Percentiles rank a stretch among this genome's conserved stretches.
phyloP scores from a whole-genome alignment of 495 filamentous ascomycete species.

The Penicillium pancosmium region DNA sequence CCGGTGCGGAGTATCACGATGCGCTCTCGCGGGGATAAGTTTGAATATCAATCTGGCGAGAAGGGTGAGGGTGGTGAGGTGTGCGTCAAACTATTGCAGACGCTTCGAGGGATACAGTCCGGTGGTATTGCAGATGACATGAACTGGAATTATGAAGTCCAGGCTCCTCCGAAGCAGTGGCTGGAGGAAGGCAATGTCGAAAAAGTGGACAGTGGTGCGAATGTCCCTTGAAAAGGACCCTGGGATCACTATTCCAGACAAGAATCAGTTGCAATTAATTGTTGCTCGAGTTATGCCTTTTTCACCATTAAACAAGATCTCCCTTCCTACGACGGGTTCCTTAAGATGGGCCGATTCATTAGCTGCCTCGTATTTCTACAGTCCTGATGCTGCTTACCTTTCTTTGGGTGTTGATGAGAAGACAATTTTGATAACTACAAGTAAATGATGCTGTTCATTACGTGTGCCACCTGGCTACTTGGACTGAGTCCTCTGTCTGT shows the following conservation, averaged over 20 bases:
- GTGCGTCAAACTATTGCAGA: slow-evolving; percentile 68
- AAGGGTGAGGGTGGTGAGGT: slow-evolving; percentile 74
- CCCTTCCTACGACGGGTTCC: no score
- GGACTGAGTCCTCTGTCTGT: not conserved
- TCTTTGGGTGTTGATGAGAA: no score
- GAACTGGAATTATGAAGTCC: slow-evolving; percentile 63
- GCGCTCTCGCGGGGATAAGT: slow-evolving; percentile 63
- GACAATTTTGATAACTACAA: no score
- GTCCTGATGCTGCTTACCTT: no score
- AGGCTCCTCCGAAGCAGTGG: slow-evolving; percentile 38
- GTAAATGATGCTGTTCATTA: no score
- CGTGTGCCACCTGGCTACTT: not conserved
- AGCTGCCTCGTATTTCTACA: no score
- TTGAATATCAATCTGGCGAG: slow-evolving; percentile 62
- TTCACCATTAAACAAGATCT: no score
- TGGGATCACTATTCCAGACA: no score
- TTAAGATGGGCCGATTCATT: no score
- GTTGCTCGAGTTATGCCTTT: no score
- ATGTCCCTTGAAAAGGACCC: not conserved
- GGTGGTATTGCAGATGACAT: slow-evolving; percentile 76
- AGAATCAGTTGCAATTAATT: no score
- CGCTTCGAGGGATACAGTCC: slow-evolving; percentile 80
- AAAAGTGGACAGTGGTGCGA: slow-evolving; percentile 24
- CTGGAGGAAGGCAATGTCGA: slow-evolving; percentile 24
- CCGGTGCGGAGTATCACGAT: slow-evolving; percentile 87